These are phyloP conservation scores for Halophytophthora polymorphica DNA, from an alignment of 352 stramenopile species.

Conservation along the genomic window DNA sequence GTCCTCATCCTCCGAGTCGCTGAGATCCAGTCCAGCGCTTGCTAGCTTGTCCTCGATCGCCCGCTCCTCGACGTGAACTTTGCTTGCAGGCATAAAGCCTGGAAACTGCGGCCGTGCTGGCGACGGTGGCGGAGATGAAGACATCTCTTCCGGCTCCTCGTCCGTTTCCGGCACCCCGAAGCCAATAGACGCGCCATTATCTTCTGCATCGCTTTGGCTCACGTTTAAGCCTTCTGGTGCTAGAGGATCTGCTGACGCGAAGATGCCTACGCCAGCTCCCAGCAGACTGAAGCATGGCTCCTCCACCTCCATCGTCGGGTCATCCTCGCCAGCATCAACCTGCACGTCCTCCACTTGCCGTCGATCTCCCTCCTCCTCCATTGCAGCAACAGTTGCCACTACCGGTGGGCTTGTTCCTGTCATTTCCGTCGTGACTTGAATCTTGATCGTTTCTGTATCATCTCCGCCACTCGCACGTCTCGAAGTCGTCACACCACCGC, in stretches of 20 bases:
- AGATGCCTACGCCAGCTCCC: slow-evolving; percentile 21
- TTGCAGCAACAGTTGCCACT: slow-evolving; percentile 3
- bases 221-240: background rate
- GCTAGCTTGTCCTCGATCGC: slow-evolving; percentile 39
- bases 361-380: slow-evolving; percentile 4
- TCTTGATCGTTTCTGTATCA: background rate
- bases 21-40: slow-evolving; percentile 46
- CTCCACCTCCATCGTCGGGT: slow-evolving; percentile 22
- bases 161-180: slow-evolving; percentile 4
- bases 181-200: background rate
- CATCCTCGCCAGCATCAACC: slow-evolving; percentile 6
- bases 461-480: background rate
- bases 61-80: slow-evolving; percentile 17
- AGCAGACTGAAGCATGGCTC: slow-evolving; percentile 53
- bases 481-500: background rate
- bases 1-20: slow-evolving; percentile 45
- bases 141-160: slow-evolving; percentile 2
- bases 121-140: slow-evolving; percentile 1
- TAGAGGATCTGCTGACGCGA: slow-evolving; percentile 4
- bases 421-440: background rate
- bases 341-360: slow-evolving; percentile 14
- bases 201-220: background rate
- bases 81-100: slow-evolving; percentile 26
- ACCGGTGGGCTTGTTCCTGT: too few relatives aligned
- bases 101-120: background rate